Evolutionary conservation across 208 protist genomes (phyloP), one percentile per base, ranked within the genome.

Genomic region (Trypanosoma brucei): DNA sequence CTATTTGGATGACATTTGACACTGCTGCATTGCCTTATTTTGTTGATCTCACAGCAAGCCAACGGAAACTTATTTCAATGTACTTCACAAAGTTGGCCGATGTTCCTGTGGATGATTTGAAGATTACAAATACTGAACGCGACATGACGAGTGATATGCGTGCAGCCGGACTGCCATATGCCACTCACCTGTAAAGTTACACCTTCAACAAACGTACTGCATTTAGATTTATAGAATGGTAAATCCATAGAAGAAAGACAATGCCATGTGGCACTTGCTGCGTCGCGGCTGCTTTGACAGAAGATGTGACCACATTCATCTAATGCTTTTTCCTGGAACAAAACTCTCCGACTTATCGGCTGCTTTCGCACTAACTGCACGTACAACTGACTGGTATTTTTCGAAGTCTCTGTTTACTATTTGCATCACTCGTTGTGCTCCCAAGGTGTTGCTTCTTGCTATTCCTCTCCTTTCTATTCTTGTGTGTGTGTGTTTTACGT

Each of bases 11-110:
- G 31, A n/a, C 66, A 6, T 55, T 94, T 5, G 80, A 72, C 9
- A 65, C 56, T 31, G 59, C 22, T 8, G 65, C 62, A 35, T 50
- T 84, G 1, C 76, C 79, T 6, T 86, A 83, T 63, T 62, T 94
- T 6, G 51, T 52, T 3, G 36, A 64, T 3, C 62, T 94, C 31
- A 67, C 78, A 1, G 53, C 70, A 31, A 61, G 61, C 4, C 76
- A 94, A 48, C 80, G 65, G n/a, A 78, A 78, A 39, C 62, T 94
- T 34, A 51, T 91, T 39, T 71, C 65, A n/a, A 51, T 83, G 14
- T 86, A 84, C 40, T 67, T 44, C 58, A 80, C 81, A 46, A 79
- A 77, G 40, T 50, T 54, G 1, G 9, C 44, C 9, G n/a, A 36
- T 44, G 64, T 60, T 34, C 50, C 36, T 5, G 40, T 55, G 48